A percentile compares a stretch with the other conserved stretches of the same genome.
These are phyloP conservation scores for Rhododendron simsii DNA, from an alignment of 148 eudicot species.

Conservation along the genomic window DNA sequence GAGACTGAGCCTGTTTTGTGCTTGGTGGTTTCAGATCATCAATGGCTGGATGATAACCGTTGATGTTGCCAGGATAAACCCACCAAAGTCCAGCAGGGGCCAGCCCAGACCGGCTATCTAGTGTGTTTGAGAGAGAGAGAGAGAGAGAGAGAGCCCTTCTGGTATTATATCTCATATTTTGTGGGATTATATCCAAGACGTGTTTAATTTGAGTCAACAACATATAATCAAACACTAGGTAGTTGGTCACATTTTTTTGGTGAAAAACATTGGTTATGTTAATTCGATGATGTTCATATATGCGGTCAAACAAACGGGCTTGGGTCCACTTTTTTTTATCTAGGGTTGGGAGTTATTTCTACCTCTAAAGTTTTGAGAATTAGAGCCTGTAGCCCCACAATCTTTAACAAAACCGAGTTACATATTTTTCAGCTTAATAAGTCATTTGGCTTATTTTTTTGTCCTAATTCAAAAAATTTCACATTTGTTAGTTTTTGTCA, in stretches of 20 bases:
- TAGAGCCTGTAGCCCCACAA: too few species aligned
- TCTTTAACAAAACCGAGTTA: too few species aligned
- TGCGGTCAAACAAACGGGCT: too few species aligned
- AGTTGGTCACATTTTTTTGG: not conserved
- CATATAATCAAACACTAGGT: not conserved
- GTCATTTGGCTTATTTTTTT: too few species aligned
- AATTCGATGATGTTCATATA: too few species aligned
- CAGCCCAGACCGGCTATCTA: slow-evolving; percentile 27
- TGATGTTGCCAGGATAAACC: slow-evolving; percentile 68
- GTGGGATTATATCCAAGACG: not conserved
- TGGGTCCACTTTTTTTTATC: too few species aligned
- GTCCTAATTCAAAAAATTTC: too few species aligned
- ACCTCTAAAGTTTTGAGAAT: too few species aligned
- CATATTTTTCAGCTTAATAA: too few species aligned
- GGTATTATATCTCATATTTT: not conserved
- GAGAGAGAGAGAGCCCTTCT: not conserved
- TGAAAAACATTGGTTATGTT: not conserved
- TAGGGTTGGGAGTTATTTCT: too few species aligned
- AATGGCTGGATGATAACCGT: slow-evolving; percentile 95
- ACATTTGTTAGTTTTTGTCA: too few species aligned
- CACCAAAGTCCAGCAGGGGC: slow-evolving; percentile 42
- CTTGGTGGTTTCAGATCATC: slow-evolving; percentile 55
- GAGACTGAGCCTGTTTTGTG: not conserved
- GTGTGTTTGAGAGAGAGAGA: not conserved
- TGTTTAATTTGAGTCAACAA: not conserved